These are phyloP conservation scores for Aspergillus caelatus DNA, from an alignment of 2,329 filamentous ascomycete species.

Conservation along the genomic window DNA sequence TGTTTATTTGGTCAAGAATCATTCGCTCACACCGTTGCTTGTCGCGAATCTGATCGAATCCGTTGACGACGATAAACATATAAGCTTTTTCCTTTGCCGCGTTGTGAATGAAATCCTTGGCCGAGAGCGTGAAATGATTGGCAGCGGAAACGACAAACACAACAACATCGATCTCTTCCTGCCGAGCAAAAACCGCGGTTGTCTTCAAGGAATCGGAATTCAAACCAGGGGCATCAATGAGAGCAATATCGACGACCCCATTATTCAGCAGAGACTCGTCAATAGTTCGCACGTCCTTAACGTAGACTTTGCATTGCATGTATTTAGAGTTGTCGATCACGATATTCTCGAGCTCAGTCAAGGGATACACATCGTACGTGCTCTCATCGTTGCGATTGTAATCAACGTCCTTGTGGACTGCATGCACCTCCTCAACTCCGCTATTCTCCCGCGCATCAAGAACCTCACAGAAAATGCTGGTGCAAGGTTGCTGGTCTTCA, in stretches of 20 bases:
- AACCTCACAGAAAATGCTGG: slow-evolving; percentile 97
- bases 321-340: slow-evolving; percentile 88
- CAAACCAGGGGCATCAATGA: slow-evolving; percentile 93
- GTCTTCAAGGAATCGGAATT: slow-evolving; percentile 97
- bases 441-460: slow-evolving; percentile 89
- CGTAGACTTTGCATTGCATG: slow-evolving; percentile 94
- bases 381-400: slow-evolving; percentile 92
- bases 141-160: slow-evolving; percentile 97
- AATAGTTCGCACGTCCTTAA: slow-evolving; percentile 84
- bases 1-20: slow-evolving; percentile 85
- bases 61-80: slow-evolving; percentile 98
- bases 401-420: slow-evolving; percentile 75
- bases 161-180: slow-evolving; percentile 98
- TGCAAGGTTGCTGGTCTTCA: slow-evolving; percentile 97
- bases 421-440: slow-evolving; percentile 91
- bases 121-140: slow-evolving; percentile 96
- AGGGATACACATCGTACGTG: slow-evolving; percentile 83
- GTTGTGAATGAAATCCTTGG: slow-evolving; percentile 96
- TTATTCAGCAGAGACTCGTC: slow-evolving; percentile 96
- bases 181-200: slow-evolving; percentile 92
- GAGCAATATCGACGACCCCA: slow-evolving; percentile 93
- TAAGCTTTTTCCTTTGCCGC: slow-evolving; percentile 97
- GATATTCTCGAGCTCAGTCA: slow-evolving; percentile 81
- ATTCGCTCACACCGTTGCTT: slow-evolving; percentile 88
- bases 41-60: slow-evolving; percentile 90